Evolutionary conservation across 192 early-diverging fungal species (phyloP), one percentile per base, ranked within the genome.

Genomic region (Pilaira anomala): DNA sequence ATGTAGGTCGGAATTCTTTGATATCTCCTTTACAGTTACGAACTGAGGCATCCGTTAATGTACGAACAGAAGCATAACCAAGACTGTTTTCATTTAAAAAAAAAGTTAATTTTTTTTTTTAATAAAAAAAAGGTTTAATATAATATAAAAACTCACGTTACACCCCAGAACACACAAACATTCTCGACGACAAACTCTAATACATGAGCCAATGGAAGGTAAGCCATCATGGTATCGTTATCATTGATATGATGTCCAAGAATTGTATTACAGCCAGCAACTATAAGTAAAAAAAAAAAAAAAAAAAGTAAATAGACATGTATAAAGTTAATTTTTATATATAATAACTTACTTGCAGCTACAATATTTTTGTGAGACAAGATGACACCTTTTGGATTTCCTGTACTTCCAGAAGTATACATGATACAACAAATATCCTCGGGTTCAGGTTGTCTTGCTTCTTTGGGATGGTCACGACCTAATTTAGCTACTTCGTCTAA

Each of bases 321-420:
- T 19, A n/a, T 36, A 62, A 41, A 21, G 29, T 29, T 28, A 54
- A 8, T 29, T n/a, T n/a, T 21, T 30, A 62, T 16, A 62, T 25
- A 11, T 14, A 36, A 9, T 26, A 48, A 77, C 74, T 73, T 78
- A 81, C 81, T 74, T 56, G 89, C 85, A 58, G 96, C 84, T 55
- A 95, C 79, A 59, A 97, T 74, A 65, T 93, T 94, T 55, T 78
- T 70, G 69, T 98, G 93, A 49, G 87, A 82, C 9, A 98, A 73
- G 62, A 93, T 69, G 36, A 93, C 94, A 62, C 96, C 96, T 74
- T 95, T 95, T 48, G 96, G 95, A 74, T 85, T 85, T 21, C 96
- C 93, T 12, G 93, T 98, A n/a, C 87, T 88, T 39, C 95, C 91
- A 68, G 85, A 88, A 18, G 88, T 92, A 69, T 88, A 97, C 93